Evolutionary conservation across 1,284 basidiomycete genomes (phyloP).

Genomic region (Tetrapyrgos nigripes): DNA sequence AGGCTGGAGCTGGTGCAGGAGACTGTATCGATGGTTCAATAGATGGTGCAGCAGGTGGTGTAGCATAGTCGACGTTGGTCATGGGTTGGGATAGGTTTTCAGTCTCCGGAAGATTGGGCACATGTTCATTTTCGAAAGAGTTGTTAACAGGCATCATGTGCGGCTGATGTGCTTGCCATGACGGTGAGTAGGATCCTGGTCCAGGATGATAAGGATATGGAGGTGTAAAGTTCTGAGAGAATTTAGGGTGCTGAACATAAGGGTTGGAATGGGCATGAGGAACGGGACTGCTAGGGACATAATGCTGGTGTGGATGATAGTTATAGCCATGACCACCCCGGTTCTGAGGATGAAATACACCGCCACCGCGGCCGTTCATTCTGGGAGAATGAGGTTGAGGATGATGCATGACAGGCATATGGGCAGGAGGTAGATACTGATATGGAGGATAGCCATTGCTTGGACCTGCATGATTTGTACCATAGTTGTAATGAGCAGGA

Average conservation of each 20-base stretch:
- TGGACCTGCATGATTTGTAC: slow-evolving; percentile 6
- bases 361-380: not conserved
- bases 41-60: too few relatives aligned
- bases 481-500: not conserved
- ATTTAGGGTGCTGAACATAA: not conserved
- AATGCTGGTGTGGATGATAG: slow-evolving; percentile 9
- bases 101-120: too few relatives aligned
- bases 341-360: not conserved
- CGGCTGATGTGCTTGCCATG: slow-evolving; percentile 24
- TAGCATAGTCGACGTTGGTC: too few relatives aligned
- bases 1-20: not conserved
- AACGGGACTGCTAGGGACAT: not conserved
- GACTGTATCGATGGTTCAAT: not conserved
- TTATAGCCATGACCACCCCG: not conserved
- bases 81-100: too few relatives aligned
- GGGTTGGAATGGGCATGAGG: not conserved
- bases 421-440: not conserved
- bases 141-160: slow-evolving; percentile 18
- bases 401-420: not conserved
- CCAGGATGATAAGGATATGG: slow-evolving; percentile 28
- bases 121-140: slow-evolving; percentile 10
- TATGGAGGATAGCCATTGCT: slow-evolving; percentile 10
- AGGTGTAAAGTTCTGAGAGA: slow-evolving; percentile 1
- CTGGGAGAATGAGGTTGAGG: not conserved
- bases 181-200: slow-evolving; percentile 4